These are phyloP conservation scores for Luffa aegyptiaca DNA, from an alignment of 306 rosid species.

Conservation along the genomic window DNA sequence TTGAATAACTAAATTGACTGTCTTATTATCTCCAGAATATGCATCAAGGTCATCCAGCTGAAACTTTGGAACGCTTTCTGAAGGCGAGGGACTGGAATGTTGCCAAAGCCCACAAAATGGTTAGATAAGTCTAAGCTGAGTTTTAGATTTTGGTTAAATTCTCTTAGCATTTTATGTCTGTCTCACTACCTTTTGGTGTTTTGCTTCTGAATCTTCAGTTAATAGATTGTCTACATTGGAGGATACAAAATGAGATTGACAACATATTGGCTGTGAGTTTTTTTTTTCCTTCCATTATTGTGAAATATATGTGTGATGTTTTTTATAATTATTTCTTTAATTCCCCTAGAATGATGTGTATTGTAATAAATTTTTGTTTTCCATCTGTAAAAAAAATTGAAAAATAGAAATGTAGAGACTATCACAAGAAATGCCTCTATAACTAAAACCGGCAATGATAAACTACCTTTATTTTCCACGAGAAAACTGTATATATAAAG, in stretches of 20 bases:
- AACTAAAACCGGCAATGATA: neutral
- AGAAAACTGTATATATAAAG: neutral
- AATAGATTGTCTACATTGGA: conserved; percentile 81
- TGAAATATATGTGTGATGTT: neutral
- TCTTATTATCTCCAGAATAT: conserved; percentile 49
- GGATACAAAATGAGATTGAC: conserved; percentile 77
- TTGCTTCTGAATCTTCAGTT: conserved; percentile 33
- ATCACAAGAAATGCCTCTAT: neutral
- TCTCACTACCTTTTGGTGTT: neutral
- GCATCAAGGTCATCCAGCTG: conserved; percentile 66
- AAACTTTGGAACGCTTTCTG: conserved; percentile 64
- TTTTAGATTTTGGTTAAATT: neutral
- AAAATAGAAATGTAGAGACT: neutral
- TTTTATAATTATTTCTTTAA: neutral
- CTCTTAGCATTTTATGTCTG: neutral
- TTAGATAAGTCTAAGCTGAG: conserved; percentile 22
- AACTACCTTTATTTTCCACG: neutral
- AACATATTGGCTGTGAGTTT: conserved; percentile 63
- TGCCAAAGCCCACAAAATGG: conserved; percentile 87
- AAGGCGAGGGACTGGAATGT: conserved; percentile 86
- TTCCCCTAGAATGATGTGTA: neutral
- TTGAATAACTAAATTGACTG: neutral
- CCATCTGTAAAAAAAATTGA: neutral
- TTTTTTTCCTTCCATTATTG: neutral
- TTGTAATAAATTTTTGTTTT: neutral